phyloP scores from a whole-genome alignment of 768 basidiomycete species.

The Rhodotorula diobovata region DNA sequence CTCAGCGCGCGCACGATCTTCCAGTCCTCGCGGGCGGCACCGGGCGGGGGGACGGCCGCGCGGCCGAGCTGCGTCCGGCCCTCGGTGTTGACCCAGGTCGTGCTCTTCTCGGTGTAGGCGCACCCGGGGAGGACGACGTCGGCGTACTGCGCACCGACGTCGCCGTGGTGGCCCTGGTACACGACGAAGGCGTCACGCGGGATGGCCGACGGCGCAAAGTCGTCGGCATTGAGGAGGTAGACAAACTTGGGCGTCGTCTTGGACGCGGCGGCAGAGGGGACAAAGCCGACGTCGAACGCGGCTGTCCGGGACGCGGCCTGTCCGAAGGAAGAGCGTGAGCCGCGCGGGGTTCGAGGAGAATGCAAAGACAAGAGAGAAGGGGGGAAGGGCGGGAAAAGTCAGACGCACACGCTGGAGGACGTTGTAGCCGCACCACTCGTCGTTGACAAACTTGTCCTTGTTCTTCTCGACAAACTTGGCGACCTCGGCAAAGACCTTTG shows the following conservation, averaged over 20 bases:
- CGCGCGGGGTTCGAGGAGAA: too few relatives aligned
- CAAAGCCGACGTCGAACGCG: slow-evolving; percentile 90
- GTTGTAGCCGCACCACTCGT: slow-evolving; percentile 93
- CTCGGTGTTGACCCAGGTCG: slow-evolving; percentile 96
- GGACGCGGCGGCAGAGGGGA: slow-evolving; percentile 73
- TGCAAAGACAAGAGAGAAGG: not conserved
- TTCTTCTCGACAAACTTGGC: slow-evolving; percentile 75
- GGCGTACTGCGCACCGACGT: slow-evolving; percentile 91
- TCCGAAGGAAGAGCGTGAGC: not conserved
- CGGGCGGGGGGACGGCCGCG: slow-evolving; percentile 89
- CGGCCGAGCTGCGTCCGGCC: slow-evolving; percentile 85
- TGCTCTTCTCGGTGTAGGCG: slow-evolving; percentile 87
- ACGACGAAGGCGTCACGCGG: slow-evolving; percentile 92
- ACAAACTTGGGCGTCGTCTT: slow-evolving; percentile 81
- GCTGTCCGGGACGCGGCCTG: slow-evolving; percentile 88
- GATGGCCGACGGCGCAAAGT: slow-evolving; percentile 79
- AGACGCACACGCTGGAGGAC: slow-evolving; percentile 77
- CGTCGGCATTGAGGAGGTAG: slow-evolving; percentile 94
- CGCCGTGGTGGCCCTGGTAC: slow-evolving; percentile 98
- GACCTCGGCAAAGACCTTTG: slow-evolving; percentile 68
- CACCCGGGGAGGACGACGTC: slow-evolving; percentile 89
- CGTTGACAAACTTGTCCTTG: slow-evolving; percentile 67
- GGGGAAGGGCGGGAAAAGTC: not conserved
- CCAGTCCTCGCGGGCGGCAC: slow-evolving; percentile 80
- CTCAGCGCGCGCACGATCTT: slow-evolving; percentile 64